Percentiles rank a stretch among this genome's conserved stretches.
Evolutionary conservation across 345 rosid genomes (phyloP).

Genomic region (Corymbia maculata): DNA sequence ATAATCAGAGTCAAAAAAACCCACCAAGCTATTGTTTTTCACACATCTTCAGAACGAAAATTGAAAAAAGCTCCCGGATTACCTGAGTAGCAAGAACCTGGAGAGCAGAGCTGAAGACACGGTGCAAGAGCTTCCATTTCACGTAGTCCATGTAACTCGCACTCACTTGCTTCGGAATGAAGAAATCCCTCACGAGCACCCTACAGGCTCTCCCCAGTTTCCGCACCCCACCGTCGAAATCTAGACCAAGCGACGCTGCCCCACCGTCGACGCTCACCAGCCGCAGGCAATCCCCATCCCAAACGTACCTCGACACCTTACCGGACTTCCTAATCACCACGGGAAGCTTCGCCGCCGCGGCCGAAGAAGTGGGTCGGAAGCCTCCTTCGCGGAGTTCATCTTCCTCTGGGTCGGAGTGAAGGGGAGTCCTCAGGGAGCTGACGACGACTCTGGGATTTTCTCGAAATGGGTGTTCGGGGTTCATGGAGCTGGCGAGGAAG

Average conservation of each 20-base stretch:
- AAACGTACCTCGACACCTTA: slow-evolving; percentile 46
- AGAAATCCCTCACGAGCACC: slow-evolving; percentile 46
- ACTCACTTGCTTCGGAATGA: slow-evolving; percentile 65
- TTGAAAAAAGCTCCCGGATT: background rate
- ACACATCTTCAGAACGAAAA: background rate
- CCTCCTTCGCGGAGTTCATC: slow-evolving; percentile 9
- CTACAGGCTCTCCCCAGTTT: slow-evolving; percentile 24
- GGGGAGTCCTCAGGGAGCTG: slow-evolving; percentile 20
- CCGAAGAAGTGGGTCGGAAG: background rate
- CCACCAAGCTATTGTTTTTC: background rate
- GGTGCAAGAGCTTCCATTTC: slow-evolving; percentile 85
- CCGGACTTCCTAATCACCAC: slow-evolving; percentile 38
- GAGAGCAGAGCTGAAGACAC: slow-evolving; percentile 84
- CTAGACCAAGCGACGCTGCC: slow-evolving; percentile 17
- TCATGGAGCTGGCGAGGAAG: slow-evolving; percentile 15
- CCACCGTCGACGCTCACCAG: slow-evolving; percentile 33
- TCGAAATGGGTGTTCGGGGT: background rate
- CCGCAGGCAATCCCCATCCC: slow-evolving; percentile 40
- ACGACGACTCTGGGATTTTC: background rate
- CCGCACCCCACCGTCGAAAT: slow-evolving; percentile 25
- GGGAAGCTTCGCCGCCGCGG: slow-evolving; percentile 23
- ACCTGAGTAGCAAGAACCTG: slow-evolving; percentile 99
- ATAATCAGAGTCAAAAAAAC: background rate
- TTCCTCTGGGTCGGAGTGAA: slow-evolving; percentile 20
- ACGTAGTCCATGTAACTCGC: slow-evolving; percentile 57